phyloP scores from a whole-genome alignment of 345 rosid species.

The Salix udensis region DNA sequence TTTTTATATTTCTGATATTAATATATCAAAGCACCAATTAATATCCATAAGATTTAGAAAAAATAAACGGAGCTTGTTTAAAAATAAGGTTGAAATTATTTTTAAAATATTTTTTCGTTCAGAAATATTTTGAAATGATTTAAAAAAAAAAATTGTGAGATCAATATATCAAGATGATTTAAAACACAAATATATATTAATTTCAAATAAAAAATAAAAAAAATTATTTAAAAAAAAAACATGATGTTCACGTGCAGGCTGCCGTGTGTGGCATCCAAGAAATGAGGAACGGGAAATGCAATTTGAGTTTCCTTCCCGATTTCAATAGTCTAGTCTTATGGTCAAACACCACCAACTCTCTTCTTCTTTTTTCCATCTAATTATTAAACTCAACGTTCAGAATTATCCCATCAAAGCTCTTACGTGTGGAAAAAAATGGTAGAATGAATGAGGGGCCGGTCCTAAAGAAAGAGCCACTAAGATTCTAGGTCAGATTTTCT shows the following conservation, averaged over 20 bases:
- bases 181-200: too few species aligned
- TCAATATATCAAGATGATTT: too few species aligned
- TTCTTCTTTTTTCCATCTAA: neutral
- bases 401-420: neutral
- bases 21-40: too few species aligned
- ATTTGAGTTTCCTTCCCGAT: neutral
- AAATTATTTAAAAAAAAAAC: rapidly evolving
- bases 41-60: too few species aligned
- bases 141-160: too few species aligned
- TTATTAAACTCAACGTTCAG: neutral
- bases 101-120: too few species aligned
- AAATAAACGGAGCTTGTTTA: too few species aligned
- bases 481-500: slow-evolving; percentile 19
- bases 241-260: neutral
- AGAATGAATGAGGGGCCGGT: slow-evolving; percentile 7
- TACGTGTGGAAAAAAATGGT: neutral
- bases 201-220: too few species aligned
- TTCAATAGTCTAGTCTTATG: neutral
- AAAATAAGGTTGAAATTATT: too few species aligned
- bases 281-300: neutral
- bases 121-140: too few species aligned
- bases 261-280: neutral
- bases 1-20: too few species aligned
- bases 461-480: slow-evolving; percentile 1
- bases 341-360: neutral